Evolutionary conservation across 2,329 filamentous ascomycete species (phyloP).

Genomic region (Cryphonectria japonica): DNA sequence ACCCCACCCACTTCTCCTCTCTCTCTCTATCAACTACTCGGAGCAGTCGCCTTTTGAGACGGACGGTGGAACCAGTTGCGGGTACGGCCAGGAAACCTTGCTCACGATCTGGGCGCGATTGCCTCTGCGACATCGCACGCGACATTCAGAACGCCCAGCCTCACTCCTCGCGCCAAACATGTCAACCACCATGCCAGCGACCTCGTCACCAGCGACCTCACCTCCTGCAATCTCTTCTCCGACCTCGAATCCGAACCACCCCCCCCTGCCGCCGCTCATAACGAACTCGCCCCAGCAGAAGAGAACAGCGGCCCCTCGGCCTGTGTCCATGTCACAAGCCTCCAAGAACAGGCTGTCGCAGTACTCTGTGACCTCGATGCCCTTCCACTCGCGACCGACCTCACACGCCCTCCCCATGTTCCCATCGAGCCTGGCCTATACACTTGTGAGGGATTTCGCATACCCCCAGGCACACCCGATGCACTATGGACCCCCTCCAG

Average conservation of each 20-base stretch:
- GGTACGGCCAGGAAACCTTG: conserved; percentile 26
- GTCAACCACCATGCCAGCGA: conserved; percentile 61
- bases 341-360: conserved; percentile 82
- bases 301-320: conserved; percentile 64
- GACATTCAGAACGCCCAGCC: conserved; percentile 23
- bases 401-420: conserved; percentile 84
- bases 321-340: conserved; percentile 68
- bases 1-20: not conserved
- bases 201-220: conserved; percentile 58
- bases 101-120: conserved; percentile 26
- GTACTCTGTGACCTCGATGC: conserved; percentile 74
- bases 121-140: conserved; percentile 31
- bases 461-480: conserved; percentile 82
- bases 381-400: conserved; percentile 73
- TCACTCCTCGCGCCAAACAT: conserved; percentile 40
- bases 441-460: conserved; percentile 94
- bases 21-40: conserved; percentile 8
- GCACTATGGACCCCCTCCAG: conserved; percentile 90
- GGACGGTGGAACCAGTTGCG: conserved; percentile 18
- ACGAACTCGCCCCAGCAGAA: conserved; percentile 58
- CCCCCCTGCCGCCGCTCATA: conserved; percentile 59
- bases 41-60: conserved; percentile 21
- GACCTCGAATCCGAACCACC: conserved; percentile 54
- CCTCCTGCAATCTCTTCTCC: conserved; percentile 49
- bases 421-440: conserved; percentile 83